Evolutionary conservation across 352 stramenopile genomes (phyloP).

Genomic region (Globisporangium abappressorium): DNA sequence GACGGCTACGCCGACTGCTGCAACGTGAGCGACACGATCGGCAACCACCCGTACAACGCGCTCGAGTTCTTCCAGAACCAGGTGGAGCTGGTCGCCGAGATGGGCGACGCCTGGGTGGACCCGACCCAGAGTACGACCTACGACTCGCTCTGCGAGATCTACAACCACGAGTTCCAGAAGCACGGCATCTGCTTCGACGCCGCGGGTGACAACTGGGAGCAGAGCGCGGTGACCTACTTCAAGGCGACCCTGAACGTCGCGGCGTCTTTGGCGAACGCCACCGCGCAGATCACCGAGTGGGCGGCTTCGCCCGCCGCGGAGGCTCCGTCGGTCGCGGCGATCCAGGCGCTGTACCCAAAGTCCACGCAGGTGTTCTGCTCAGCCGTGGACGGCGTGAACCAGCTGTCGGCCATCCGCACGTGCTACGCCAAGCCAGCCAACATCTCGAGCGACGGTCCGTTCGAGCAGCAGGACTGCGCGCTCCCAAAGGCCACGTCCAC

Average conservation of each 20-base stretch:
- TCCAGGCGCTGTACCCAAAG: conserved; percentile 51
- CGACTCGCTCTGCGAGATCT: conserved; percentile 74
- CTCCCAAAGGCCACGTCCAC: background rate
- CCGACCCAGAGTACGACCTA: conserved; percentile 54
- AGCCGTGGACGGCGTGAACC: conserved; percentile 44
- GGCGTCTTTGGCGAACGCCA: conserved; percentile 29
- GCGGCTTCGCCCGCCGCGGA: conserved; percentile 25
- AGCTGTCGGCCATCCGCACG: conserved; percentile 63
- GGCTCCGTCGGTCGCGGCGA: conserved; percentile 29
- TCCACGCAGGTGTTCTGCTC: conserved; percentile 68
- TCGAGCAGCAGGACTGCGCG: conserved; percentile 10
- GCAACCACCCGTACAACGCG: conserved; percentile 55
- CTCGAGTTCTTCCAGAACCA: conserved; percentile 40
- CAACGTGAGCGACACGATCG: conserved; percentile 47
- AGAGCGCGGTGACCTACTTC: conserved; percentile 63
- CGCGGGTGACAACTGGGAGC: conserved; percentile 40
- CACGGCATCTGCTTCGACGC: conserved; percentile 77
- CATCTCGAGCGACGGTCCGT: background rate
- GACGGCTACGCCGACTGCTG: conserved; percentile 63
- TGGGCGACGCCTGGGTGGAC: conserved; percentile 61
- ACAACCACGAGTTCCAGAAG: conserved; percentile 90
- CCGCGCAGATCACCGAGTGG: conserved; percentile 49
- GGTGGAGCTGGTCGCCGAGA: conserved; percentile 38
- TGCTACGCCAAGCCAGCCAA: conserved; percentile 45
- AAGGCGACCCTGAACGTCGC: conserved; percentile 45